Evolutionary conservation across 441 rosid genomes (phyloP).

Genomic region (Euphorbia schlechtendalii): DNA sequence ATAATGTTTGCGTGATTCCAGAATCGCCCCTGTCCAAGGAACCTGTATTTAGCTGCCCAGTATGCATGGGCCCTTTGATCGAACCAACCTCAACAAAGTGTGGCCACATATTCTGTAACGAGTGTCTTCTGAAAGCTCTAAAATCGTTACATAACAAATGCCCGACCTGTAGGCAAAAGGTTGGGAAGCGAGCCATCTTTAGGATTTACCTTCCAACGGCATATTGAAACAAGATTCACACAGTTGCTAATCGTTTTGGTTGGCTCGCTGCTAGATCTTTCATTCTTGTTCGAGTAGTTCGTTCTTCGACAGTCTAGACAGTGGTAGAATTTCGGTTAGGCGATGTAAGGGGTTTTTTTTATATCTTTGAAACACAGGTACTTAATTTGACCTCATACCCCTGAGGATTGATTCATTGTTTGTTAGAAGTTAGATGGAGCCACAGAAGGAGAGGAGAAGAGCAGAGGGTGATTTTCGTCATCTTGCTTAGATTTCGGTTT

Average conservation of each 20-base stretch:
- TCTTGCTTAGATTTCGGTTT: not conserved
- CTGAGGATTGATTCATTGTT: not conserved
- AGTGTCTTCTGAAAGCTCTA: constrained; percentile 24
- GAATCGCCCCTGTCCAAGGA: constrained; percentile 15
- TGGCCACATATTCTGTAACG: constrained; percentile 39
- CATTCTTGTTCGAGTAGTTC: not conserved
- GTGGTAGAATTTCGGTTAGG: not conserved
- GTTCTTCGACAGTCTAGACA: not conserved
- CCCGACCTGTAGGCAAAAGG: constrained; percentile 35
- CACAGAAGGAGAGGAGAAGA: not conserved
- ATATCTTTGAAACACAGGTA: not conserved
- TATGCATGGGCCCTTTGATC: constrained; percentile 29
- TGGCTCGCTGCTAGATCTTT: not conserved
- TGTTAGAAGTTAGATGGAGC: not conserved
- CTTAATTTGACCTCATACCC: not conserved
- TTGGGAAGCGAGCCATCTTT: constrained; percentile 26
- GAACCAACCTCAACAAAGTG: constrained; percentile 35
- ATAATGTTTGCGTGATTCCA: not conserved
- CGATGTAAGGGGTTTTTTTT: not conserved
- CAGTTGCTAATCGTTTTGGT: not conserved
- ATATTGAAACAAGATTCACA: constrained; percentile 5
- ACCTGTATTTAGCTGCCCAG: constrained; percentile 27
- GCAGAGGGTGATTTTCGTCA: not conserved
- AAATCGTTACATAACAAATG: constrained; percentile 27
- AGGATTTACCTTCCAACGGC: constrained; percentile 32